Evolutionary conservation across 768 basidiomycete genomes (phyloP).

Genomic region (Tricholoma sp.): DNA sequence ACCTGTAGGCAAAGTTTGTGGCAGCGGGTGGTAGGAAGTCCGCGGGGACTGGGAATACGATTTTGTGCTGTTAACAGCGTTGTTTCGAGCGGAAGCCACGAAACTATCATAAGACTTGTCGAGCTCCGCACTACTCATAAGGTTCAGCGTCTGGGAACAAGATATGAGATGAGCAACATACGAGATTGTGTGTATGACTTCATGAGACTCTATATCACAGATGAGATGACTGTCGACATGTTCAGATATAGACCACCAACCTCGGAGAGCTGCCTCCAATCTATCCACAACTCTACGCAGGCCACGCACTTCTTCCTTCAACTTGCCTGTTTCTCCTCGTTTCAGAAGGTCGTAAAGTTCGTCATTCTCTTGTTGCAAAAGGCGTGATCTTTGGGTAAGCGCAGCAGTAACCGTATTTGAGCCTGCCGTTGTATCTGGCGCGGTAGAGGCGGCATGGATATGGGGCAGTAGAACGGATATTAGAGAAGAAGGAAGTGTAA

Average conservation of each 20-base stretch:
- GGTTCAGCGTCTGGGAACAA: constrained; percentile 11
- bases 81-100: constrained; percentile 37
- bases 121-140: constrained; percentile 55
- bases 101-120: constrained; percentile 73
- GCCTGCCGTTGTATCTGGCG: constrained; percentile 24
- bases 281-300: constrained; percentile 62
- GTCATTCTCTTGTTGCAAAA: constrained; percentile 84
- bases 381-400: constrained; percentile 64
- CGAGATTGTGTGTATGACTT: constrained; percentile 67
- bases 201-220: constrained; percentile 61
- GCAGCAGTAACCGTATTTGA: constrained; percentile 65
- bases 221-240: neutral
- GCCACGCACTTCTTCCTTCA: constrained; percentile 78
- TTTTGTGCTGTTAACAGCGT: constrained; percentile 27
- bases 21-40: constrained; percentile 33
- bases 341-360: constrained; percentile 76
- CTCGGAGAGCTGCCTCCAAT: constrained; percentile 73
- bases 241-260: constrained; percentile 31
- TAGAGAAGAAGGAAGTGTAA: constrained; percentile 68
- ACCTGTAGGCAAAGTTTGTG: constrained; percentile 19
- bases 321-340: constrained; percentile 68
- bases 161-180: constrained; percentile 35
- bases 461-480: constrained; percentile 68
- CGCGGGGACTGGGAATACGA: constrained; percentile 44
- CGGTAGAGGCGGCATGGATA: constrained; percentile 39